Base-by-base conservation (phyloP, 78 protist genomes). In the Andalucia godoyi region DNA sequence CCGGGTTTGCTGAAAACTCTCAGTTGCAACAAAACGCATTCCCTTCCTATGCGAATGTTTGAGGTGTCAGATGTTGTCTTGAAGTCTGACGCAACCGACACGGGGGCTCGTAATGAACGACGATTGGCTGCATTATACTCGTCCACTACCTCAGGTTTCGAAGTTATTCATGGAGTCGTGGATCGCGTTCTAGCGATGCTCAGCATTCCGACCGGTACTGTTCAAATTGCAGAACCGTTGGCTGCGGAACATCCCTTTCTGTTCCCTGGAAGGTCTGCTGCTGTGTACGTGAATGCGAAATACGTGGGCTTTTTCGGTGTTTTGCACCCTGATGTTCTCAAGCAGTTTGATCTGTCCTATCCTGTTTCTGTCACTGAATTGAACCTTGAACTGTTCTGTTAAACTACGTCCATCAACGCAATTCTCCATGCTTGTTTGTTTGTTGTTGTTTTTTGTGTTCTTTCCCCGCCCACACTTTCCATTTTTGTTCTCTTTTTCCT, bases 221-320 rank as follows among this genome's bases (percentile, higher is more conserved):
- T 5, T 27, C 25, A 5, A 15, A 10, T 43, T 21, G 23, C 27
- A 21, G 7, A 38, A 7, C 46, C 60, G n/a, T n/a, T n/a, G 45
- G 39, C 21, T 50, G 65, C 69, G 43, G 39, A 66, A 40, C 87
- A 86, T 66, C 41, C 74, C 45, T n/a, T 75, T 10, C 89, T 77
- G 55, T 55, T 92, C 34, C 66, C 72, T 13, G 88, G 90, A n/a
- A 68, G 82, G 47, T 39, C 80, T 13, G 85, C 70, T 9, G 8
- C n/a, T n/a, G n/a, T n/a, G n/a, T n/a, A n/a, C n/a, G n/a, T n/a
- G n/a, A n/a, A n/a, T n/a, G n/a, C n/a, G n/a, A n/a, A n/a, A n/a
- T n/a, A n/a, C n/a, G n/a, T 91, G 43, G 97, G 97, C 27, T 15
- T 34, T 33, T 46, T 91, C 72, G 97, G 97, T 38, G 76, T 83